Evolutionary conservation across 148 eudicot species (phyloP).

Genomic region (Fagopyrum esculentum): DNA sequence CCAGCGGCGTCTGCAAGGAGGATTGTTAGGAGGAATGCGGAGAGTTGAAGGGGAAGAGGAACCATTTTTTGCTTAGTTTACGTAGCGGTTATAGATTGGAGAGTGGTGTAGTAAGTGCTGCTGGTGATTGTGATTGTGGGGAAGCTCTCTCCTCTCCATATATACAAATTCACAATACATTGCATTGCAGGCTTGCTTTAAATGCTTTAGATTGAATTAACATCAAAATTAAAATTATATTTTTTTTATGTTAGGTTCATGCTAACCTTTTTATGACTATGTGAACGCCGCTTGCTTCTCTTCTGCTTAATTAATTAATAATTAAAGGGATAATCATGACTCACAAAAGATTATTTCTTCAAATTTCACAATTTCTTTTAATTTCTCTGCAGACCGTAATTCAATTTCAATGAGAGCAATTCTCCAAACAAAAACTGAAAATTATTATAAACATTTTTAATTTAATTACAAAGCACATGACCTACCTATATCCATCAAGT

Average conservation of each 20-base stretch:
- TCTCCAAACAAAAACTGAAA: no score
- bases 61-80: not conserved
- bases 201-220: not conserved
- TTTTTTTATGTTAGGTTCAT: not conserved
- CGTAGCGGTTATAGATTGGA: not conserved
- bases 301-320: not conserved
- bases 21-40: not conserved
- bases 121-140: no score
- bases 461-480: no score
- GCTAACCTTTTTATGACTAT: not conserved
- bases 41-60: not conserved
- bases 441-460: no score
- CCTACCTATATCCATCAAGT: no score
- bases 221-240: not conserved
- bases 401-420: no score
- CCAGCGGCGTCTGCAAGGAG: not conserved
- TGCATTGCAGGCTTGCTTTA: not conserved
- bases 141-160: no score
- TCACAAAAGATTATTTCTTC: no score
- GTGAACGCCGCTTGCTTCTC: slow-evolving; percentile 6
- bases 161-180: no score
- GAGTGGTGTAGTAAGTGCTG: not conserved
- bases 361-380: no score
- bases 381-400: no score
- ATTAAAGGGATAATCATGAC: not conserved